Evolutionary conservation across 257 asterid genomes (phyloP).

Genomic region (Lantana camara): DNA sequence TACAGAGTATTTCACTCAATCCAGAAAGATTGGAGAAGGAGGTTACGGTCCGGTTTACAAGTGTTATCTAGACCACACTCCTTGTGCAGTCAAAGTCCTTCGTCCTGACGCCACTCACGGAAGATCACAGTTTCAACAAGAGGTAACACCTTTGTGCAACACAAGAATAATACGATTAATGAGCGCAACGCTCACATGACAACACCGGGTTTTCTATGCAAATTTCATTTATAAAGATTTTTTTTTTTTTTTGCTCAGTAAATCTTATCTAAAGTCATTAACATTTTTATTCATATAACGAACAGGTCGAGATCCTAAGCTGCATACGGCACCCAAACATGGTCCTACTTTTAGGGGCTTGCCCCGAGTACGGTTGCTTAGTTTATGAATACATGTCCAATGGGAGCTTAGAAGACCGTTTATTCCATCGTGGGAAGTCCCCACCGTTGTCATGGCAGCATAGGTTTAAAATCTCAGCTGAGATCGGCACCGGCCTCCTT

Average conservation of each 20-base stretch:
- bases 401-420: conserved; percentile 91
- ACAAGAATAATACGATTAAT: too few species aligned
- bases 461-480: conserved; percentile 82
- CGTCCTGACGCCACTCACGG: conserved; percentile 98
- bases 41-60: conserved; percentile 95
- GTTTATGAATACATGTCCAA: conserved; percentile 86
- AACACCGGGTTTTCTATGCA: too few species aligned
- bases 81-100: conserved; percentile 93
- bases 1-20: conserved; percentile 66
- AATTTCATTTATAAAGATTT: too few species aligned
- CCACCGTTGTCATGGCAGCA: conserved; percentile 86
- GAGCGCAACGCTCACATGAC: too few species aligned
- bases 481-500: conserved; percentile 80
- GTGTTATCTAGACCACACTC: conserved; percentile 85
- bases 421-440: conserved; percentile 61
- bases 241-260: too few species aligned
- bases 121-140: conserved; percentile 92
- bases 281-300: not conserved
- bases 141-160: conserved; percentile 43
- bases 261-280: too few species aligned
- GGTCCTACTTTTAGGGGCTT: conserved; percentile 96
- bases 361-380: conserved; percentile 95
- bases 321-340: conserved; percentile 95
- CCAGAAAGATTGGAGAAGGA: conserved; percentile 92
- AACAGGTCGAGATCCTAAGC: conserved; percentile 84